Evolutionary conservation across 306 rosid species (phyloP).

Genomic region (Vigna mungo): DNA sequence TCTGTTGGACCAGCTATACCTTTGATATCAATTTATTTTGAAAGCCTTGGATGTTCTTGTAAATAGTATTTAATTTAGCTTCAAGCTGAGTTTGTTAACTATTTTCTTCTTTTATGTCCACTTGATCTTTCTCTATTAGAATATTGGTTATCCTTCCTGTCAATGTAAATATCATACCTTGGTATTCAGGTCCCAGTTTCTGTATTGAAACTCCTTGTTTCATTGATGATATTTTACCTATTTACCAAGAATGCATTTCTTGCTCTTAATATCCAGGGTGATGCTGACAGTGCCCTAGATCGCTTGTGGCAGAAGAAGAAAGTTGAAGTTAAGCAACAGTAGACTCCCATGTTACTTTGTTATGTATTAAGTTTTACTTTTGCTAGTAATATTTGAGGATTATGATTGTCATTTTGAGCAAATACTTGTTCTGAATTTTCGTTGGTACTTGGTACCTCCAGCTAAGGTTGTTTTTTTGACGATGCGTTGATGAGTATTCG

Average conservation of each 20-base stretch:
- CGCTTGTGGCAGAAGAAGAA: conserved; percentile 70
- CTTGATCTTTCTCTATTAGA: background rate
- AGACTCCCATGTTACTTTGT: conserved; percentile 10
- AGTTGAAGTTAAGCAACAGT: conserved; percentile 57
- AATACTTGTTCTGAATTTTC: conserved; percentile 10
- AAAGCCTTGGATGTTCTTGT: background rate
- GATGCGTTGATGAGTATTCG: background rate
- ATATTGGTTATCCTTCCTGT: no score
- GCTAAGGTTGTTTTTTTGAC: conserved; percentile 17
- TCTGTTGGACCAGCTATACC: background rate
- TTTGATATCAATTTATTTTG: background rate
- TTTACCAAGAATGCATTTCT: background rate
- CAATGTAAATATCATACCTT: no score
- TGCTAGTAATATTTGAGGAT: conserved; percentile 38
- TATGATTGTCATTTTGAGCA: background rate
- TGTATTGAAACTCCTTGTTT: background rate
- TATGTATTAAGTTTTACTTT: background rate
- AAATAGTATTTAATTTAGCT: background rate
- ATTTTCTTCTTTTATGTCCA: background rate
- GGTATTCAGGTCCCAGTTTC: background rate
- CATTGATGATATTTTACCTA: background rate
- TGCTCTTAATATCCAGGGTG: conserved; percentile 45
- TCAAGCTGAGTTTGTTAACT: background rate
- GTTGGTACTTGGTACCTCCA: background rate
- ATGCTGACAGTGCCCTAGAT: conserved; percentile 71